Base-by-base conservation (phyloP, 2,329 filamentous ascomycete species). In the Rhinocladiella mackenziei region DNA sequence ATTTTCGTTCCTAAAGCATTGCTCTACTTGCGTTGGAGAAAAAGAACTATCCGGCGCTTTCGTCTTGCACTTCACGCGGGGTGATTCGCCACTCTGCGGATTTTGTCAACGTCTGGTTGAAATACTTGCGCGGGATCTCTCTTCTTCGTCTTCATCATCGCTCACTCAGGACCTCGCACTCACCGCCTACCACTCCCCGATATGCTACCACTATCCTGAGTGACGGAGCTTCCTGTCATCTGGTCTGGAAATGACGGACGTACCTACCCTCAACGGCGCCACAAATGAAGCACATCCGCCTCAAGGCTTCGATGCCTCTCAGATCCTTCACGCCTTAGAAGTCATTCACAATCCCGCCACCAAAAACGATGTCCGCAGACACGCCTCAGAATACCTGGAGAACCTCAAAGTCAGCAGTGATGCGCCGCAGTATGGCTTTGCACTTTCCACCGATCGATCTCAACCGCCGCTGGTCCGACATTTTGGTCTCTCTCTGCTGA, bases 401-500 rank as follows among this genome's bases (percentile, higher is more conserved):
- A 72, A 83, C 15, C 77, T 94, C 59, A 97, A 96, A 69, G 75
- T 79, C 34, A 78, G 84, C 57, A 73, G 79, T 45, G 81, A 89
- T 58, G 89, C 91, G 4, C 87, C 89, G 2, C 80, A 84, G 36
- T 83, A 92, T 68, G 92, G 92, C 55, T 94, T 87, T 67, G 77
- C 77, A 17, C 78, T 98, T 48, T 89, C 89, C 32, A 80, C 79
- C 55, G 83, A 92, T 65, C 77, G 74, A 59, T 72, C 76, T 26
- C 87, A 94, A 62, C 77, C 86, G 41, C 80, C 87, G 29, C 78
- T 92, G 42, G 85, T 97, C 44, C 84, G 92, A 57, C 89, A 97
- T 68, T 98, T 94, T 65, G 92, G 89, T 45, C 77, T 98, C 22
- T 94, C 89, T 19, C 76, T 98, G 44, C 78, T 98, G 55, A 91